phyloP scores from a whole-genome alignment of 1,139 yeast species.

The Zygoascus sp. region DNA sequence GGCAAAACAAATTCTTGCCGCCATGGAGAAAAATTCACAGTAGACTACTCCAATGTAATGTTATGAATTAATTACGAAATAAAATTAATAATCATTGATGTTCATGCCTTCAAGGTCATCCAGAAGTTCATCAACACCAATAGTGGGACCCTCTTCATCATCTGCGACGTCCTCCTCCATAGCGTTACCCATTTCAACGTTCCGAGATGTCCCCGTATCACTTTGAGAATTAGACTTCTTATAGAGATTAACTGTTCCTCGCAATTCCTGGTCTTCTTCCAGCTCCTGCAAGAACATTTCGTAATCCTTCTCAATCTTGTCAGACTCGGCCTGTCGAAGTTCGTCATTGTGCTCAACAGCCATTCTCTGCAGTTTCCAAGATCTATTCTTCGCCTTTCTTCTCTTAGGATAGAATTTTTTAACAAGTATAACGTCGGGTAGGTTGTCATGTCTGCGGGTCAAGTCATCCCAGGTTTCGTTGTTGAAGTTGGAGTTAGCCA shows the following conservation, averaged over 20 bases:
- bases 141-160: conserved; percentile 41
- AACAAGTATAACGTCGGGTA: conserved; percentile 86
- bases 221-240: conserved; percentile 44
- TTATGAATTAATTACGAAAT: conserved; percentile 6
- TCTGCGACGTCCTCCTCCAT: conserved; percentile 25
- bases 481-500: conserved; percentile 81
- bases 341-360: conserved; percentile 88
- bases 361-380: conserved; percentile 97
- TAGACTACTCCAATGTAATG: conserved; percentile 5
- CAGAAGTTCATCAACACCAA: conserved; percentile 38
- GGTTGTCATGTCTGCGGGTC: conserved; percentile 39
- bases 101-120: conserved; percentile 91
- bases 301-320: conserved; percentile 90
- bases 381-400: conserved; percentile 74
- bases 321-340: conserved; percentile 84
- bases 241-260: conserved; percentile 85
- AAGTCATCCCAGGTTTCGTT: conserved; percentile 76
- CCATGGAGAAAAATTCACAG: conserved; percentile 4
- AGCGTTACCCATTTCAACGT: conserved; percentile 38
- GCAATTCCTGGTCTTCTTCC: conserved; percentile 93
- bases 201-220: conserved; percentile 35
- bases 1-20: conserved; percentile 20
- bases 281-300: conserved; percentile 94
- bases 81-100: conserved; percentile 44
- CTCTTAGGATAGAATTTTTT: conserved; percentile 87